These are phyloP conservation scores for Diplodia scrobiculata DNA, from an alignment of 2,329 filamentous ascomycete genomes.

Conservation along the genomic window DNA sequence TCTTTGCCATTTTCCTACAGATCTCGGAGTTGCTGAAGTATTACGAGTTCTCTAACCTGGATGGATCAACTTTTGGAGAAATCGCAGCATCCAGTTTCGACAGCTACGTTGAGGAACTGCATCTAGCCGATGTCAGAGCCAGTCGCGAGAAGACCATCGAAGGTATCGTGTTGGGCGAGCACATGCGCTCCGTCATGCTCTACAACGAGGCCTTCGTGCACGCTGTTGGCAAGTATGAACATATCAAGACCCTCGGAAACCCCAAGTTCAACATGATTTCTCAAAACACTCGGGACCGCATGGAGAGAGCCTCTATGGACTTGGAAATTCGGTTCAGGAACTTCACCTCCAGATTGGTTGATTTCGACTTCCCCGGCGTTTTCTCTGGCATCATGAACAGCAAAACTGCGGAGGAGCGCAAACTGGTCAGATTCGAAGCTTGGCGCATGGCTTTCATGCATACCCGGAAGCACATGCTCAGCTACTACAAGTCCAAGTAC, in stretches of 20 bases:
- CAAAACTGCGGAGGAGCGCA: slow-evolving; percentile 74
- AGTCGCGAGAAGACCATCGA: slow-evolving; percentile 89
- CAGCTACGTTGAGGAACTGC: slow-evolving; percentile 75
- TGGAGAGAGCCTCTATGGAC: slow-evolving; percentile 81
- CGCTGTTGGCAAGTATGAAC: slow-evolving; percentile 79
- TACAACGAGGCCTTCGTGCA: slow-evolving; percentile 94
- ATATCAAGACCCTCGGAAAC: slow-evolving; percentile 68
- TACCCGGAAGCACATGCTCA: slow-evolving; percentile 72
- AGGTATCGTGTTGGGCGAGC: slow-evolving; percentile 83
- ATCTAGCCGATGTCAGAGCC: slow-evolving; percentile 74
- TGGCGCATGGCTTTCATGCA: slow-evolving; percentile 76
- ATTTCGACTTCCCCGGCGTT: slow-evolving; percentile 88
- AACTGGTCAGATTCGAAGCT: slow-evolving; percentile 75
- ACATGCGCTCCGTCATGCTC: slow-evolving; percentile 76
- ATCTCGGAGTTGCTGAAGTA: slow-evolving; percentile 60
- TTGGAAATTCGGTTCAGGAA: slow-evolving; percentile 70
- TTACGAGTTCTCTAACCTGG: slow-evolving; percentile 63
- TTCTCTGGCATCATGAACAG: slow-evolving; percentile 88
- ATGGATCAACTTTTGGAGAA: slow-evolving; percentile 66
- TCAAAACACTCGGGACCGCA: slow-evolving; percentile 69
- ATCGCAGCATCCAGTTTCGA: slow-evolving; percentile 66
- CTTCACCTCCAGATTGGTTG: slow-evolving; percentile 72
- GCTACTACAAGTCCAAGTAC: slow-evolving; percentile 68
- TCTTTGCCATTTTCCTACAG: slow-evolving; percentile 64
- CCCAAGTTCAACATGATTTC: slow-evolving; percentile 72